Percentiles rank a stretch among this genome's conserved stretches.
phyloP scores from a whole-genome alignment of 225 moss, liverwort and hornwort species.

The Neckera pumila region DNA sequence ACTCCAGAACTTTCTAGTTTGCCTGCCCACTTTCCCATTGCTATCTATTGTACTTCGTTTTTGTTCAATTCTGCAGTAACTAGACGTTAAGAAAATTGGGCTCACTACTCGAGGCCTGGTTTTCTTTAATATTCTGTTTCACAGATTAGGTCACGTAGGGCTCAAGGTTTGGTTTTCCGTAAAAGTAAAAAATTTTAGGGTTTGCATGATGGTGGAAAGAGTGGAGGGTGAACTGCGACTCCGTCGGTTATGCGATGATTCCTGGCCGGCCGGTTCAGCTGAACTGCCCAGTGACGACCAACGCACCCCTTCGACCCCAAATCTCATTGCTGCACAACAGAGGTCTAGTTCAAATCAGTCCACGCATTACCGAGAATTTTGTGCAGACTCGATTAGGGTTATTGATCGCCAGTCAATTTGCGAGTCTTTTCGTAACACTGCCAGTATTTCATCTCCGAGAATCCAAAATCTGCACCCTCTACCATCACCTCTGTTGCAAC shows the following conservation, averaged over 20 bases:
- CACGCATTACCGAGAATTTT: background rate
- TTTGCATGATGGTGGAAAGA: background rate
- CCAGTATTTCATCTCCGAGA: background rate
- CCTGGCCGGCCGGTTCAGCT: background rate
- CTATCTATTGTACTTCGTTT: background rate
- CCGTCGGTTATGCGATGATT: background rate
- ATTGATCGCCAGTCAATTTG: background rate
- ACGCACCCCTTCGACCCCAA: conserved; percentile 13
- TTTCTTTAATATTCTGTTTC: background rate
- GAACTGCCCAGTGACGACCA: background rate
- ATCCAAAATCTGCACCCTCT: background rate
- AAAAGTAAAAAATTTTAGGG: background rate
- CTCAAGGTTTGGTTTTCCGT: background rate
- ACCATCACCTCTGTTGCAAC: background rate
- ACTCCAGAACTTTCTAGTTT: background rate
- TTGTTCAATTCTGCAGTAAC: background rate
- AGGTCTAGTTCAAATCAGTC: background rate
- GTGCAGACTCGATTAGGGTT: background rate
- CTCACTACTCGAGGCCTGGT: too few relatives aligned
- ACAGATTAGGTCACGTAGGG: background rate
- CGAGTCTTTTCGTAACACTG: background rate
- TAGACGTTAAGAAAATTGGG: background rate
- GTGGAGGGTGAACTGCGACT: background rate
- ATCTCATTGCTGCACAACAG: background rate
- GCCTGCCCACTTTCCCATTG: background rate